These are phyloP conservation scores for Trichoderma virens DNA, from an alignment of 495 filamentous ascomycete genomes.

Conservation along the genomic window DNA sequence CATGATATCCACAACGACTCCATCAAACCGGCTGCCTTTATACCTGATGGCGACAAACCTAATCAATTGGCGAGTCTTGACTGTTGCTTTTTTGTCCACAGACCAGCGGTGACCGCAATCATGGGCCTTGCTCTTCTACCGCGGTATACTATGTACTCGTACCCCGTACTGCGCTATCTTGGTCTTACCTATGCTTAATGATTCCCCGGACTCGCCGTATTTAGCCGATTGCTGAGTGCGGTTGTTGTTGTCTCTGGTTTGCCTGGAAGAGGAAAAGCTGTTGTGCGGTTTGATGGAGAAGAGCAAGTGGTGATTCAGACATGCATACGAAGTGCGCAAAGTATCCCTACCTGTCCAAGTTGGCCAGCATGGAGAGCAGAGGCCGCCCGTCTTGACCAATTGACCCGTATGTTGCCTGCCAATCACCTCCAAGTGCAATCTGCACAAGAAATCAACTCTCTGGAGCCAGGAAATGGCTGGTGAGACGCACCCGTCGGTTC, in stretches of 20 bases:
- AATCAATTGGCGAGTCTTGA: neutral
- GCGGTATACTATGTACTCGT: no score
- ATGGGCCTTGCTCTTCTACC: neutral
- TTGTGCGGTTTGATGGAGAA: neutral
- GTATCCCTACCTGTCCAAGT: neutral
- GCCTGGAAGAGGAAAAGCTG: neutral
- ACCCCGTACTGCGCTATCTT: neutral
- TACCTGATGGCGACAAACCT: neutral
- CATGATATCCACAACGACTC: constrained; percentile 6
- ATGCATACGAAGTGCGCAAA: no score
- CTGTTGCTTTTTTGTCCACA: neutral
- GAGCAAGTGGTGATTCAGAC: neutral
- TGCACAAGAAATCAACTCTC: no score
- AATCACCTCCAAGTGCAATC: no score
- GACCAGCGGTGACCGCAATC: neutral
- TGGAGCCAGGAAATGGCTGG: no score
- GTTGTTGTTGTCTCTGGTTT: constrained; percentile 1
- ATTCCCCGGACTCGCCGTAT: constrained; percentile 10
- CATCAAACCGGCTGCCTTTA: constrained; percentile 3
- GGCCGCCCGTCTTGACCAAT: no score
- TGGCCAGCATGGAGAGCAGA: neutral
- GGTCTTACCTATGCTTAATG: neutral
- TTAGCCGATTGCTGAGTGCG: neutral
- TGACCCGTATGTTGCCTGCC: no score
- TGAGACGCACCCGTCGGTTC: constrained; percentile 6